phyloP scores from a whole-genome alignment of 495 filamentous ascomycete genomes.

The Aspergillus bridgeri region DNA sequence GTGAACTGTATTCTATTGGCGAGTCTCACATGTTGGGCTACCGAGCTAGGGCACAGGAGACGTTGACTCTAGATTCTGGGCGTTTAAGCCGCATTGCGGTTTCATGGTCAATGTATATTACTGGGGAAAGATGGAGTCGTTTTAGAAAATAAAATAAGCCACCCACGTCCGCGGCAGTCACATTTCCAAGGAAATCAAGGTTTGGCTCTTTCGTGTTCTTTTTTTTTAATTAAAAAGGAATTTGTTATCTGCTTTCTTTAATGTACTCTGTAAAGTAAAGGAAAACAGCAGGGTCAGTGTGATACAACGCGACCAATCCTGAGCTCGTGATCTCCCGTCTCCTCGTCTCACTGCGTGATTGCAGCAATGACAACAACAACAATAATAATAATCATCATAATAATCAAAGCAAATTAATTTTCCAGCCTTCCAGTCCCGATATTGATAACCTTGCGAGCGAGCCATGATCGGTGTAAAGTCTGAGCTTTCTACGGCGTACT shows the following conservation, averaged over 20 bases:
- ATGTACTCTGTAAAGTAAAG: not conserved
- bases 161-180: not conserved
- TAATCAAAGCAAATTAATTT: not conserved
- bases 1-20: not conserved
- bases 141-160: not conserved
- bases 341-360: not conserved
- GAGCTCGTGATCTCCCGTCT: constrained; percentile 2
- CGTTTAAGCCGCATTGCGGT: constrained; percentile 4
- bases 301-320: constrained; percentile 11
- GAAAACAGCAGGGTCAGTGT: constrained; percentile 13
- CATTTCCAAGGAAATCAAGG: constrained; percentile 1
- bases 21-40: not conserved
- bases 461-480: not conserved
- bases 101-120: not conserved
- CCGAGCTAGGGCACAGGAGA: too few species aligned
- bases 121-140: too few species aligned
- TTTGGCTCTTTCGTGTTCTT: too few species aligned
- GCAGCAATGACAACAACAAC: too few species aligned
- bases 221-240: too few species aligned
- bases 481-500: too few species aligned
- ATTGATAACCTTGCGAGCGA: not conserved
- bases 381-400: too few species aligned
- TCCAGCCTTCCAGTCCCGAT: not conserved
- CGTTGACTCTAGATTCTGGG: not conserved
- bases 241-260: too few species aligned